Conservation (phyloP, 176 grass and related monocot species). For the Eleusine indica region DNA sequence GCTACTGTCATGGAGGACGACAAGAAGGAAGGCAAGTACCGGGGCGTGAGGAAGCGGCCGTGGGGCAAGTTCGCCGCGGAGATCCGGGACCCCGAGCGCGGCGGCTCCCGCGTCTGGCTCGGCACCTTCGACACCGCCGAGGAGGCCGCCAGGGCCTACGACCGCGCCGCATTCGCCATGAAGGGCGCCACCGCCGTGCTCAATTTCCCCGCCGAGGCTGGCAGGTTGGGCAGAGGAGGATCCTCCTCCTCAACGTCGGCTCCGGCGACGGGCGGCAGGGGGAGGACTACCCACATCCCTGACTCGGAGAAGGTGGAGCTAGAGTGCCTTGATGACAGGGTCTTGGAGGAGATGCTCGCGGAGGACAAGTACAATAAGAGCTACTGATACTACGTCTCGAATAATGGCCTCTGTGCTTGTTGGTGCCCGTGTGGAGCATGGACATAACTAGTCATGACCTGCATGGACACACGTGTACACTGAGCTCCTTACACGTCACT, state of each 20-base stretch:
- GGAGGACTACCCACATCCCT: not conserved
- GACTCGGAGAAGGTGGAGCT: constrained; percentile 63
- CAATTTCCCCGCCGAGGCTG: constrained; percentile 62
- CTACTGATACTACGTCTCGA: not conserved
- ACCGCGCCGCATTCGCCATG: constrained; percentile 72
- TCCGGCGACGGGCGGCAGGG: not conserved
- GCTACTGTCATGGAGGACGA: constrained; percentile 40
- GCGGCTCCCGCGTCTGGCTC: constrained; percentile 69
- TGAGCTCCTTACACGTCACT: constrained; percentile 17
- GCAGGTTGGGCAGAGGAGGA: constrained; percentile 23
- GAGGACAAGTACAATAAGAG: constrained; percentile 43
- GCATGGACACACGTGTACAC: constrained; percentile 24
- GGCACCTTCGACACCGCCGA: constrained; percentile 86
- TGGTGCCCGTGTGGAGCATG: not conserved
- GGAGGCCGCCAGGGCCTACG: constrained; percentile 77
- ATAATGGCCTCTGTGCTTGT: not conserved
- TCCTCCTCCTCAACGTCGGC: constrained; percentile 38
- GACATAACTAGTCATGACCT: constrained; percentile 20
- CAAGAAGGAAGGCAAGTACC: constrained; percentile 63
- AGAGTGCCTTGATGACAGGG: constrained; percentile 65
- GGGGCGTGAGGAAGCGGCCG: constrained; percentile 77
- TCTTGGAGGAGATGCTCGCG: constrained; percentile 61
- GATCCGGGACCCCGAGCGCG: constrained; percentile 75
- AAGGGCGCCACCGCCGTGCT: constrained; percentile 67
- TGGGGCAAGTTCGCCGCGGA: constrained; percentile 84